Conservation (phyloP, 176 grass and related monocot species). For the Phoenix dactylifera region DNA sequence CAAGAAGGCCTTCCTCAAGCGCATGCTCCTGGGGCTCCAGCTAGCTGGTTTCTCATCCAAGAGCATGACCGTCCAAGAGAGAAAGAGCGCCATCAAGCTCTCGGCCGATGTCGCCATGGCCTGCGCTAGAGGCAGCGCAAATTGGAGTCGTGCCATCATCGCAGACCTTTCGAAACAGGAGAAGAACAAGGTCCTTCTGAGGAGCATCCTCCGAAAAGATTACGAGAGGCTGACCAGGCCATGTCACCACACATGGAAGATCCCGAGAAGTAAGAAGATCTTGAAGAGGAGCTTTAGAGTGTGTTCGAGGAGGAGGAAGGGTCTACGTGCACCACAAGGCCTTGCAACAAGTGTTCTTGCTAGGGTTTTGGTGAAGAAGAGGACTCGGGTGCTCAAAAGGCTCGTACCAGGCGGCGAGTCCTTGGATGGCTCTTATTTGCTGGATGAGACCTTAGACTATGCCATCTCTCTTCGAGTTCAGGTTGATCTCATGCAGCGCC, state of each 20-base stretch:
- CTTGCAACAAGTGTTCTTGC: slow-evolving; percentile 22
- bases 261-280: slow-evolving; percentile 20
- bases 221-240: not conserved
- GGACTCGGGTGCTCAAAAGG: slow-evolving; percentile 26
- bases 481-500: slow-evolving; percentile 56
- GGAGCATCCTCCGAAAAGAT: slow-evolving; percentile 2
- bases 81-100: slow-evolving; percentile 43
- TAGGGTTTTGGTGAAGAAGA: slow-evolving; percentile 39
- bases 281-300: slow-evolving; percentile 15
- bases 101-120: slow-evolving; percentile 47
- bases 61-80: slow-evolving; percentile 33
- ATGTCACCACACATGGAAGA: slow-evolving; percentile 2
- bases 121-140: slow-evolving; percentile 24
- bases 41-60: slow-evolving; percentile 18
- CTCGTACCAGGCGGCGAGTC: slow-evolving; percentile 53
- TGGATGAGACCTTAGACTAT: slow-evolving; percentile 73
- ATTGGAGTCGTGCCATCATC: slow-evolving; percentile 36
- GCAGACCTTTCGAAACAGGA: slow-evolving; percentile 22
- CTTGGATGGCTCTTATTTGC: slow-evolving; percentile 48
- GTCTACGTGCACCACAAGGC: not conserved
- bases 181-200: not conserved
- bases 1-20: slow-evolving; percentile 41
- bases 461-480: slow-evolving; percentile 54
- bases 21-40: slow-evolving; percentile 38
- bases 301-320: slow-evolving; percentile 12